Conservation (phyloP, 2,329 filamentous ascomycete genomes). For the Hymenoscyphus linearis region DNA sequence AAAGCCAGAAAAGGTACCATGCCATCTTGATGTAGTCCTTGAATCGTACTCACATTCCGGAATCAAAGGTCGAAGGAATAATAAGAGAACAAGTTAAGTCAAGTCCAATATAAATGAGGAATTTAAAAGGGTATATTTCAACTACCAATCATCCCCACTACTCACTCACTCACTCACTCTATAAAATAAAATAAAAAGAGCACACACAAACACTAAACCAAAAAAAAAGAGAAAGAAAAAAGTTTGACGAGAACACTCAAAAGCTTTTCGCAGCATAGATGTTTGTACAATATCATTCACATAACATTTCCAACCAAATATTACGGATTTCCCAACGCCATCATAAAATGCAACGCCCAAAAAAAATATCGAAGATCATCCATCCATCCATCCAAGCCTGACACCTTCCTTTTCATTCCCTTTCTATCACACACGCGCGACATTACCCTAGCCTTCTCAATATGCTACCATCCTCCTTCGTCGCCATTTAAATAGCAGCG, state of each 20-base stretch:
- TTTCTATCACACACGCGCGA: no score
- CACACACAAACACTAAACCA: background rate
- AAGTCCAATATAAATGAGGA: background rate
- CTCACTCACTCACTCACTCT: no score
- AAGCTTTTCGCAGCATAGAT: background rate
- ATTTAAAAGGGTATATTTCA: background rate
- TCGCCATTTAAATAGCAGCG: slow-evolving; percentile 39
- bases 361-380: background rate
- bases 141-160: background rate
- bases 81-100: background rate
- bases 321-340: background rate
- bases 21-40: no score
- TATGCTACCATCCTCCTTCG: background rate
- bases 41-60: background rate
- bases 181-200: no score
- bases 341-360: background rate
- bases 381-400: background rate
- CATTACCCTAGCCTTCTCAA: background rate
- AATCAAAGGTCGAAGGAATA: no score
- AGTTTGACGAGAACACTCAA: no score
- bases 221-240: background rate
- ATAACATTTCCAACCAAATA: background rate
- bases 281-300: background rate
- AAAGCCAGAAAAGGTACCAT: no score
- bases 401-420: background rate